Base-by-base conservation (phyloP, 78 protist genomes). In the Salpingoeca rosetta region DNA sequence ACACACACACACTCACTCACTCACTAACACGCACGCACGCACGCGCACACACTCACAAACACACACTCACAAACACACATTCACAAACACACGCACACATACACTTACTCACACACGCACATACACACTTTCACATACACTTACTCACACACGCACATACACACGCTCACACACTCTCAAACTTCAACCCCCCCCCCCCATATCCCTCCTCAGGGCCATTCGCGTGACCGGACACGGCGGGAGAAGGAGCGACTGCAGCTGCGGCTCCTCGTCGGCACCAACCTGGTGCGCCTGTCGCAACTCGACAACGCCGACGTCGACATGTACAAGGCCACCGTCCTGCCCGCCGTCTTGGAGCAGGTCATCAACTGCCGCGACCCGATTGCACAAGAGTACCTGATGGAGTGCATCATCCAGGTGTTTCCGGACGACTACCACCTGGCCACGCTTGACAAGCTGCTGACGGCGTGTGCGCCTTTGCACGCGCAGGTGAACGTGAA, bases 381-480 rank as follows among this genome's bases (percentile, higher is more conserved):
- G n/a, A 90, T 97, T 42, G 98, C 98, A n/a, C 99, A 98, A 91
- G 92, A 94, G 91, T 98, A 96, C 87, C 91, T 98, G 41, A 93
- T 95, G 96, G 99, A 97, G 81, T 87, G 92, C 81, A 76, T 98
- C 76, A 92, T 93, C 65, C 98, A 95, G 88, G 96, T 92, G 43
- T 98, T 98, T 94, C 98, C 99, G 10, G 97, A 93, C 83, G 98
- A 96, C 76, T 96, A 88, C 89, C 99, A 98, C 87, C 90, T 96
- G 3, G 86, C 43, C 24, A 95, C 99, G 25, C 91, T 98, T 38
- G 87, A 83, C 44, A 39, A 38, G 3, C 77, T 96, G 56, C 89
- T 97, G 74, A 56, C 76, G n/a, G 51, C 93, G 28, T 89, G 92
- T 81, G 85, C 90, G 12, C 80, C 90, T 79, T 86, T 97, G 26